Conservation (phyloP, 2,329 filamentous ascomycete genomes). For the Calonectria hongkongensis region DNA sequence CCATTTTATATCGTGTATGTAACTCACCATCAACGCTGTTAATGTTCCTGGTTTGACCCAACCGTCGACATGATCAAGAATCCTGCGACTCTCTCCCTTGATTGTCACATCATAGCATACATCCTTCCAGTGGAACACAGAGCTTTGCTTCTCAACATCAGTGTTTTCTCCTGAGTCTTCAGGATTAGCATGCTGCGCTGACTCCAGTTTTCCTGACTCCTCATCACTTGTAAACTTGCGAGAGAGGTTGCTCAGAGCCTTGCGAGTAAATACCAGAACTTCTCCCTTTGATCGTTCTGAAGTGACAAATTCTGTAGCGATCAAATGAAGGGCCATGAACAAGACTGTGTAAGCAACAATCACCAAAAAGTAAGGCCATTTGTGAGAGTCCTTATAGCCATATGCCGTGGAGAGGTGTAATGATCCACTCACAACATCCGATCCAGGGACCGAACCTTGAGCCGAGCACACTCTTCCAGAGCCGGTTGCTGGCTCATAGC, state of each 20-base stretch:
- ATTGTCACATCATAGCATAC: conserved; percentile 80
- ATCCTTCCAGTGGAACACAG: conserved; percentile 80
- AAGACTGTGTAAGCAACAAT: conserved; percentile 74
- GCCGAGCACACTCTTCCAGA: conserved; percentile 29
- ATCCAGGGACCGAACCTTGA: conserved; percentile 33
- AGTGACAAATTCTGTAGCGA: conserved; percentile 31
- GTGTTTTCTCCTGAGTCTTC: conserved; percentile 23
- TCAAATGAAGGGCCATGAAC: conserved; percentile 58
- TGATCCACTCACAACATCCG: conserved; percentile 36
- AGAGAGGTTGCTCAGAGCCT: conserved; percentile 42
- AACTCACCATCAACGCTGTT: conserved; percentile 79
- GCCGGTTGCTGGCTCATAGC: conserved; percentile 22
- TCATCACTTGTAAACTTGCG: conserved; percentile 81
- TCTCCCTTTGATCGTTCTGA: conserved; percentile 39
- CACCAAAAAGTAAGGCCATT: conserved; percentile 79
- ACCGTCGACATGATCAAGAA: conserved; percentile 81
- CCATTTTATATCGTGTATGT: conserved; percentile 80
- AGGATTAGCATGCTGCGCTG: background rate
- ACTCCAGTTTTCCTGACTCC: conserved; percentile 59
- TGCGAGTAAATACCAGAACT: conserved; percentile 37
- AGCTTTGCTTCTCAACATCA: conserved; percentile 46
- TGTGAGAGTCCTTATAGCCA: conserved; percentile 39
- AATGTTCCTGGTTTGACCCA: conserved; percentile 84
- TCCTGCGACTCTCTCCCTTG: conserved; percentile 65
- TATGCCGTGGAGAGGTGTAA: conserved; percentile 29